Evolutionary conservation across 352 stramenopile species (phyloP), one percentile per base, ranked within the genome.

Genomic region (Aphanomyces stellatus): DNA sequence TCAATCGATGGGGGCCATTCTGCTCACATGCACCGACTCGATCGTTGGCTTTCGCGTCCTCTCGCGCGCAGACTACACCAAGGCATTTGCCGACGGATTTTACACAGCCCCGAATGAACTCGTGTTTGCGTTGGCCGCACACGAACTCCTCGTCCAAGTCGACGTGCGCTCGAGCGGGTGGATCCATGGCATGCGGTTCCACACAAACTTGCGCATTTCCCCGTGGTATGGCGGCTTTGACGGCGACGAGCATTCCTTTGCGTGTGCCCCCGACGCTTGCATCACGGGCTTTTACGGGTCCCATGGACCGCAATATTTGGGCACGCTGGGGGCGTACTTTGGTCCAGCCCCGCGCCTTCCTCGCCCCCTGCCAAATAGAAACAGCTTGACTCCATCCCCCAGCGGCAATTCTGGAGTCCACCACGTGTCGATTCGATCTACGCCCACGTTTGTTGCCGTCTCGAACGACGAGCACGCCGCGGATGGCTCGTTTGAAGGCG

Each of bases 201-300:
- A 74, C 59, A 74, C 72, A 15, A 77, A 77, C 51, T 46, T 72
- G 24, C 57, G 65, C 27, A 75, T 71, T 42, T 72, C 60, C 28
- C 62, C 72, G 24, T 77, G 72, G 72, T 77, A 70, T 27, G 72
- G 72, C 4, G 57, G 51, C 37, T 15, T 25, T 24, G 51, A 68
- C 33, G 63, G 57, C 41, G 42, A 59, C 2, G 55, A 60, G 17
- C 48, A 59, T 25, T 35, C 41, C 7, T 67, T 67, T 57, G 42
- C 57, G 31, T 67, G 60, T 2, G 41, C 60, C 4, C 11, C 60
- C 46, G 60, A 67, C 4, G 19, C 60, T 7, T 53, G 42, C 17
- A 59, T 67, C 24, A 67, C 41, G 13, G 60, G 41, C 3, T 67
- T 67, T 67, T 67, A 60, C 27, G 60, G 60, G 5, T 67, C 60